A percentile compares a stretch with the other conserved stretches of the same genome.
These are phyloP conservation scores for Cupressus sempervirens DNA, from an alignment of 75 land plant genomes.

Conservation along the genomic window DNA sequence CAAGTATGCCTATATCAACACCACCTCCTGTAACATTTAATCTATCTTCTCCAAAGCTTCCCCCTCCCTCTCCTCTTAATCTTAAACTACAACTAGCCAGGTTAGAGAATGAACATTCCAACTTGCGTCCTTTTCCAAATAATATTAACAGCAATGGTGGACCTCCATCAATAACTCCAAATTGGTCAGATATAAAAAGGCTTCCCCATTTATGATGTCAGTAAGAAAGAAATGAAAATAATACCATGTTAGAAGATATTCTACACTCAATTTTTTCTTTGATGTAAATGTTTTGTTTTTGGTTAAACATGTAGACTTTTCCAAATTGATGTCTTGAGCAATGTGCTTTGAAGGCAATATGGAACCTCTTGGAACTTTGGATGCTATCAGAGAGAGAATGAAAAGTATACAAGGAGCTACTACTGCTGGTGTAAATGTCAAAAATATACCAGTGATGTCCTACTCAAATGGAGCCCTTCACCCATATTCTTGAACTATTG, in stretches of 20 bases:
- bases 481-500: slow-evolving; percentile 14
- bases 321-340: background rate
- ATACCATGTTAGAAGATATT: slow-evolving; percentile 6
- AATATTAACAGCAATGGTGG: slow-evolving; percentile 22
- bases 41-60: slow-evolving; percentile 58
- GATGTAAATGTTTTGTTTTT: background rate
- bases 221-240: slow-evolving; percentile 24
- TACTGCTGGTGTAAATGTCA: slow-evolving; percentile 46
- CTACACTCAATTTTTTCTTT: background rate
- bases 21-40: slow-evolving; percentile 80
- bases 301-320: background rate
- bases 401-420: slow-evolving; percentile 90
- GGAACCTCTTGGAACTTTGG: slow-evolving; percentile 69
- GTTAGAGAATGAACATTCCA: slow-evolving; percentile 24
- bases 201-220: slow-evolving; percentile 11
- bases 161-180: slow-evolving; percentile 18
- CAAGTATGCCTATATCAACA: slow-evolving; percentile 80
- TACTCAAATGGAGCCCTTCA: slow-evolving; percentile 44
- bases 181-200: slow-evolving; percentile 21
- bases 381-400: slow-evolving; percentile 97
- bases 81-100: slow-evolving; percentile 46
- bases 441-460: slow-evolving; percentile 28
- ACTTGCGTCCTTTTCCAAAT: slow-evolving; percentile 32
- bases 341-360: slow-evolving; percentile 14
- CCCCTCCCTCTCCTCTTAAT: slow-evolving; percentile 61